Evolutionary conservation across 176 grass and related monocot species (phyloP).

Genomic region (Aegilops umbellulata): DNA sequence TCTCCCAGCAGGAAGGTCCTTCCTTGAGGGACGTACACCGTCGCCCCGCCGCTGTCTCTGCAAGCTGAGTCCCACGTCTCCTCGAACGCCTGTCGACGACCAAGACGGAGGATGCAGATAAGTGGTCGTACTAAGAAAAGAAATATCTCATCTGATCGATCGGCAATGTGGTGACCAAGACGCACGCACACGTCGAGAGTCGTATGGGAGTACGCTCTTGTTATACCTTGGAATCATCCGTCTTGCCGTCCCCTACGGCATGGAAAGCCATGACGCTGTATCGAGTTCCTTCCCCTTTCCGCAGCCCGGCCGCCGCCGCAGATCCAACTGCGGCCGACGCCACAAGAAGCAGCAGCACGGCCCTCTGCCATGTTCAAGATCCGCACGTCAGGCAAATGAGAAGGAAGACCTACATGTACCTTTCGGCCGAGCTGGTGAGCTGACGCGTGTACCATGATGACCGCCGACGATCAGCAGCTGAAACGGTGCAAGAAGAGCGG

Average conservation of each 20-base stretch:
- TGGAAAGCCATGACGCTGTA: conserved; percentile 41
- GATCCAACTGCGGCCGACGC: neutral
- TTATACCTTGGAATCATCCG: conserved; percentile 49
- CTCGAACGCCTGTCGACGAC: conserved; percentile 39
- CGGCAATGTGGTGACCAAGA: neutral
- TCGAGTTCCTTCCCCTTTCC: neutral
- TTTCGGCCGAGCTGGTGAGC: neutral
- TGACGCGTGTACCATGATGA: neutral
- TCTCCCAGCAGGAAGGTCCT: conserved; percentile 39
- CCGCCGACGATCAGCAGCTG: neutral
- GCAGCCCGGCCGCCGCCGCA: neutral
- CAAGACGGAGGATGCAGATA: neutral
- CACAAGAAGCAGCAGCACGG: neutral
- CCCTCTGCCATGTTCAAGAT: neutral
- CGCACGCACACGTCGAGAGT: neutral
- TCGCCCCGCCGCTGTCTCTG: neutral
- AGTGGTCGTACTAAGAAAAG: neutral
- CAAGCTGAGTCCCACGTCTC: conserved; percentile 52
- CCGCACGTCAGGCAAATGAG: neutral
- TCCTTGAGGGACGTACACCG: conserved; percentile 37
- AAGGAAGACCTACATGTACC: too few species aligned
- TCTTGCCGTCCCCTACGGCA: conserved; percentile 45
- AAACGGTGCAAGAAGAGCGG: neutral
- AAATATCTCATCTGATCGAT: neutral
- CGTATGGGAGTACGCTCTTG: neutral